These are phyloP conservation scores for Poa pratensis DNA, from an alignment of 176 grass and related monocot genomes.

Conservation along the genomic window DNA sequence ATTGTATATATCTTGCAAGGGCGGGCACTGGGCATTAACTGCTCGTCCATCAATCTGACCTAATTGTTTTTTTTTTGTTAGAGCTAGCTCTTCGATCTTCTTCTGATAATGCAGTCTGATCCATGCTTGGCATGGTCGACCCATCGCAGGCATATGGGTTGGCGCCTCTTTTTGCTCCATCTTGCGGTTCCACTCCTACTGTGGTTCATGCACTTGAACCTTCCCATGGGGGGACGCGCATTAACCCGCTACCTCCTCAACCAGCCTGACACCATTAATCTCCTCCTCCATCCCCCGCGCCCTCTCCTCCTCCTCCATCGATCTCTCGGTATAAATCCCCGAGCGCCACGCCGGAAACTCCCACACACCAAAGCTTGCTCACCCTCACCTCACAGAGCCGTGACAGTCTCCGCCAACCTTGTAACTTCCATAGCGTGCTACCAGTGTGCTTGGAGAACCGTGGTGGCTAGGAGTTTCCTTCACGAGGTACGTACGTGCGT, in stretches of 20 bases:
- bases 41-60: background rate
- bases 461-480: background rate
- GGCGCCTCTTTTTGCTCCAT: background rate
- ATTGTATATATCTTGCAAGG: background rate
- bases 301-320: background rate
- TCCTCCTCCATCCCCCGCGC: background rate
- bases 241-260: slow-evolving; percentile 36
- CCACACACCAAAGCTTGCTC: slow-evolving; percentile 2
- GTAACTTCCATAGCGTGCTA: background rate
- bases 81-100: background rate
- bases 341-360: background rate
- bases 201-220: slow-evolving; percentile 13
- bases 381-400: background rate
- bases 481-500: slow-evolving; percentile 24
- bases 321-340: slow-evolving; percentile 41
- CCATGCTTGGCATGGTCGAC: slow-evolving; percentile 4
- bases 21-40: background rate
- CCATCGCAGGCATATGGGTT: slow-evolving; percentile 1
- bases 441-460: slow-evolving; percentile 6
- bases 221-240: slow-evolving; percentile 1
- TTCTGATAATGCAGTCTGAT: background rate
- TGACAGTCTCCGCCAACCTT: background rate
- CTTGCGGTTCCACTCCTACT: background rate
- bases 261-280: slow-evolving; percentile 39
- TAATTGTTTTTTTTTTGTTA: background rate